Evolutionary conservation across 1,284 basidiomycete genomes (phyloP).

Genomic region (Hymenochaete sp.): DNA sequence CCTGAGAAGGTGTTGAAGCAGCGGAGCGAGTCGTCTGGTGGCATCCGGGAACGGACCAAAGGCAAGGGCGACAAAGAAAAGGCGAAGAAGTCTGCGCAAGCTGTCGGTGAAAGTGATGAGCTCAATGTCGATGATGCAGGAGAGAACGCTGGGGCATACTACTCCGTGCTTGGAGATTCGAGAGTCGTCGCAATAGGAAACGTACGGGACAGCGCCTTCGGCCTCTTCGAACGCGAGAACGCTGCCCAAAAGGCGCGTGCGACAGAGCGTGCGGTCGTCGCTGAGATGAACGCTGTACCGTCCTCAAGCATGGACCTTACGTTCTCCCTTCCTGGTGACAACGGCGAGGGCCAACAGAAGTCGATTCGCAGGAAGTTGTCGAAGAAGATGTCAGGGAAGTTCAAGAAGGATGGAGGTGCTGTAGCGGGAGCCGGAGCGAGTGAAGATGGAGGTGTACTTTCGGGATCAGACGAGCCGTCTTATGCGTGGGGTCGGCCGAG

Average conservation of each 20-base stretch:
- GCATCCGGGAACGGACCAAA: conserved; percentile 15
- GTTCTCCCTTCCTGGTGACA: background rate
- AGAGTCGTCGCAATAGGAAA: conserved; percentile 37
- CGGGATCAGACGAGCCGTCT: background rate
- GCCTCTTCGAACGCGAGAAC: conserved; percentile 9
- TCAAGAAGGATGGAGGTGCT: conserved; percentile 29
- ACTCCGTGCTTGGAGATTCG: conserved; percentile 45
- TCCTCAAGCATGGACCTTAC: conserved; percentile 6
- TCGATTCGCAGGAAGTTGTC: conserved; percentile 28
- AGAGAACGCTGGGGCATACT: conserved; percentile 33
- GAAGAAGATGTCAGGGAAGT: conserved; percentile 41
- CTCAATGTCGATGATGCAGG: conserved; percentile 17
- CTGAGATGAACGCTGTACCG: conserved; percentile 5
- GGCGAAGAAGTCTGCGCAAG: background rate
- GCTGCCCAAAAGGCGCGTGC: conserved; percentile 7
- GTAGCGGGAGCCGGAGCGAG: conserved; percentile 14
- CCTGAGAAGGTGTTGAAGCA: conserved; percentile 15
- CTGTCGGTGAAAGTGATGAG: conserved; percentile 20
- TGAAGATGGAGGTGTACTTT: background rate
- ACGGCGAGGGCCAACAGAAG: background rate
- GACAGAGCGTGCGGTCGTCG: conserved; percentile 12
- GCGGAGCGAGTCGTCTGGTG: conserved; percentile 11
- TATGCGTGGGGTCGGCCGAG: conserved; percentile 27
- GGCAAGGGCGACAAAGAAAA: conserved; percentile 12
- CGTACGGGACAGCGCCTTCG: conserved; percentile 31